A percentile compares a stretch with the other conserved stretches of the same genome.
These are phyloP conservation scores for Camillea tinctor DNA, from an alignment of 2,329 filamentous ascomycete genomes.

Conservation along the genomic window DNA sequence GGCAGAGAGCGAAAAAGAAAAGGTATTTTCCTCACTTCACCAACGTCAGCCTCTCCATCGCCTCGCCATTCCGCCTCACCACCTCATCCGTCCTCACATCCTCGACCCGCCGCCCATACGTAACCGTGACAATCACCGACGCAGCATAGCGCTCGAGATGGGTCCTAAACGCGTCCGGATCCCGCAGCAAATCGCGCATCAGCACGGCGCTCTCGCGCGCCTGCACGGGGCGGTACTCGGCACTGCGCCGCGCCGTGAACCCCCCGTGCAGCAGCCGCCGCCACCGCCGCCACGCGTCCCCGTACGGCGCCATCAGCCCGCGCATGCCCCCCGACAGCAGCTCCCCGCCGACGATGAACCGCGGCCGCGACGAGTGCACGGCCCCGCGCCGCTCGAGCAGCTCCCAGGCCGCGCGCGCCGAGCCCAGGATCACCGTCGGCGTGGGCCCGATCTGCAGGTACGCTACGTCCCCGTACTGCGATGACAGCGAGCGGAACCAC, in stretches of 20 bases:
- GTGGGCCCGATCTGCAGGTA: conserved; percentile 43
- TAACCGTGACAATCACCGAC: conserved; percentile 42
- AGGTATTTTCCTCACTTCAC: conserved; percentile 16
- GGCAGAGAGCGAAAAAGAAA: too few species aligned
- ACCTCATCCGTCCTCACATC: conserved; percentile 37
- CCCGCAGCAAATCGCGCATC: conserved; percentile 36
- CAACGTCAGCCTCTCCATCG: conserved; percentile 42
- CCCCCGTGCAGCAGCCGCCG: conserved; percentile 42
- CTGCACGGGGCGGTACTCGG: conserved; percentile 41
- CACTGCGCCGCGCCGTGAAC: conserved; percentile 44
- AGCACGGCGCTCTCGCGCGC: conserved; percentile 40
- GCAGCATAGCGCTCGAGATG: conserved; percentile 39
- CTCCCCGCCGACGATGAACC: conserved; percentile 46
- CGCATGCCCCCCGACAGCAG: conserved; percentile 41
- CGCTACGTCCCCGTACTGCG: conserved; percentile 41
- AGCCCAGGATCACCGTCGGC: conserved; percentile 42
- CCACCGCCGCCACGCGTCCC: conserved; percentile 42
- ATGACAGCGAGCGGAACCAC: conserved; percentile 40
- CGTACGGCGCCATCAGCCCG: conserved; percentile 44
- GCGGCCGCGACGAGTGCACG: conserved; percentile 43
- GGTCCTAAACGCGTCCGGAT: conserved; percentile 30
- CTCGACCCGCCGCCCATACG: conserved; percentile 39
- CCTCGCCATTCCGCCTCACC: conserved; percentile 38
- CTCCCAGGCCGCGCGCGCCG: conserved; percentile 43
- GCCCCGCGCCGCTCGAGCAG: conserved; percentile 43